Evolutionary conservation across 2,329 filamentous ascomycete species (phyloP).

Genomic region (Neopestalotiopsis rosae): DNA sequence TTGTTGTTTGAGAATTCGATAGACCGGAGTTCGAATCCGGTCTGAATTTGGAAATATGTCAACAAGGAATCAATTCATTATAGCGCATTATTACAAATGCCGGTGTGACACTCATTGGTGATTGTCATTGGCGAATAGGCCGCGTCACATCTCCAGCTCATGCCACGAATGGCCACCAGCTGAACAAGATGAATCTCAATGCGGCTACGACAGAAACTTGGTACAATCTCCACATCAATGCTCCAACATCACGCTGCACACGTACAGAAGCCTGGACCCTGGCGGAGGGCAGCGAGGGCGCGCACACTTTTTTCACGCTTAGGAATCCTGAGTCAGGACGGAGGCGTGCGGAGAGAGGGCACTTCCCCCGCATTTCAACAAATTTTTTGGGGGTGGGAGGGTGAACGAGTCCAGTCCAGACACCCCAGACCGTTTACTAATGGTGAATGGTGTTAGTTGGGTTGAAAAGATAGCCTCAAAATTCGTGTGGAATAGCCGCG

Average conservation of each 20-base stretch:
- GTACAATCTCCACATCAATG: constrained; percentile 9
- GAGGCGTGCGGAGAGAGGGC: background rate
- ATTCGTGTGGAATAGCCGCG: background rate
- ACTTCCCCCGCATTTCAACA: constrained; percentile 3
- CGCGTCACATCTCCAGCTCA: background rate
- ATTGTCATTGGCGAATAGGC: background rate
- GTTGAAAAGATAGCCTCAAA: background rate
- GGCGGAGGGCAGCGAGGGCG: background rate
- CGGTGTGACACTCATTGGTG: background rate
- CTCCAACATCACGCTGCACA: background rate
- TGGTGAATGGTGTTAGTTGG: background rate
- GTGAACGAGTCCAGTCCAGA: background rate
- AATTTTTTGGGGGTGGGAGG: background rate
- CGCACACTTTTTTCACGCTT: background rate
- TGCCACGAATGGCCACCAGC: background rate
- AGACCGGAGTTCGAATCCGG: background rate
- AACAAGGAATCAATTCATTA: background rate
- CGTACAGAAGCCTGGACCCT: background rate
- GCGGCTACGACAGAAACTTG: background rate
- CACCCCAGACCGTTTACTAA: background rate
- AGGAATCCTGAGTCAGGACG: background rate
- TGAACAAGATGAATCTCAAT: background rate
- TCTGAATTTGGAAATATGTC: background rate
- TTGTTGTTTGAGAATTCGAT: background rate
- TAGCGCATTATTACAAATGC: background rate